These are phyloP conservation scores for Lepraria neglecta DNA, from an alignment of 495 filamentous ascomycete species.

Conservation along the genomic window DNA sequence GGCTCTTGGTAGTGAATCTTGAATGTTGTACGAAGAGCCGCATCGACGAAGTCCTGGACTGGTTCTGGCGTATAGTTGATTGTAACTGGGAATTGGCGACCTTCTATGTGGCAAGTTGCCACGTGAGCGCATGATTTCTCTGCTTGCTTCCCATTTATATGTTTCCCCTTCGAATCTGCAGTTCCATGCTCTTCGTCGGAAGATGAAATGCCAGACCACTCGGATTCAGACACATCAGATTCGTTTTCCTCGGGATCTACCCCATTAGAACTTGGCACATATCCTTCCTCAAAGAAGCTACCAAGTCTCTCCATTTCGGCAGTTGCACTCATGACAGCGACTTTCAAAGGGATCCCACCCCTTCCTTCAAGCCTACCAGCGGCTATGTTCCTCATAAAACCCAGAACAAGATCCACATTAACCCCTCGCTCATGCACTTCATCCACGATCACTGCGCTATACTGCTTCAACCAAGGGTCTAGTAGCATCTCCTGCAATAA, in stretches of 20 bases:
- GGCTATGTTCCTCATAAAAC: conserved; percentile 75
- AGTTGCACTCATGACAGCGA: conserved; percentile 95
- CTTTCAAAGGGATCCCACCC: conserved; percentile 70
- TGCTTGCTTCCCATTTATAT: not conserved
- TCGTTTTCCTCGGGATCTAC: not conserved
- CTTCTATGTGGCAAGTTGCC: conserved; percentile 67
- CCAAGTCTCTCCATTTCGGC: conserved; percentile 74
- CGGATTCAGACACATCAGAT: conserved; percentile 14
- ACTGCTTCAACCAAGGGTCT: conserved; percentile 75
- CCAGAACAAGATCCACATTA: conserved; percentile 87
- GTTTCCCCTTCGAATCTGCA: not conserved
- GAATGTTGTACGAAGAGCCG: conserved; percentile 75
- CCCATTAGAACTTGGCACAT: conserved; percentile 11
- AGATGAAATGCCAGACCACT: conserved; percentile 27
- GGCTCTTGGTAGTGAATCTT: conserved; percentile 83
- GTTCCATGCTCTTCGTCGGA: conserved; percentile 13
- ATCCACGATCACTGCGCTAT: conserved; percentile 87
- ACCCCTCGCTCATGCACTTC: conserved; percentile 95
- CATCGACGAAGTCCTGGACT: conserved; percentile 76
- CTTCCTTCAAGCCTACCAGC: conserved; percentile 50
- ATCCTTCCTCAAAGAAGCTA: conserved; percentile 61
- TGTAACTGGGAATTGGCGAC: conserved; percentile 81
- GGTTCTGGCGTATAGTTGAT: conserved; percentile 69
- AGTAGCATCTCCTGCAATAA: conserved; percentile 87
- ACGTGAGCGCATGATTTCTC: conserved; percentile 22